These are phyloP conservation scores for Tolypocladium nubicola DNA, from an alignment of 2,329 filamentous ascomycete genomes.

Conservation along the genomic window DNA sequence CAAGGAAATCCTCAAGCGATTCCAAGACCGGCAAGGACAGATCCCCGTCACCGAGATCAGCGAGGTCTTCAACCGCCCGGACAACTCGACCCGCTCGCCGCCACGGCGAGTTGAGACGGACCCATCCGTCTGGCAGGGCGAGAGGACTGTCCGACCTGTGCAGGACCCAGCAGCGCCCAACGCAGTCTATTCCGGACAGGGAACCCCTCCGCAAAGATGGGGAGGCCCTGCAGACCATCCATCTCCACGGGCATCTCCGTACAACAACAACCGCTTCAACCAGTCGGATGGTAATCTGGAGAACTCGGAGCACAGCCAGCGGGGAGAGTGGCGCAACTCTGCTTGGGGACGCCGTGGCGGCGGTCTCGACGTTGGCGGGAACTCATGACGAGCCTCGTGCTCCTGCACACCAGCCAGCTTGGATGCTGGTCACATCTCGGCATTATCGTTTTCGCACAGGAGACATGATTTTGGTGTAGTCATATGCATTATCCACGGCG, in stretches of 20 bases:
- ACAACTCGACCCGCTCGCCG: slow-evolving; percentile 43
- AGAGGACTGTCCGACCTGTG: slow-evolving; percentile 73
- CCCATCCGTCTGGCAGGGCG: slow-evolving; percentile 70
- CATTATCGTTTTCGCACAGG: slow-evolving; percentile 9
- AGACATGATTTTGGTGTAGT: slow-evolving; percentile 21
- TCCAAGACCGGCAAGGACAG: slow-evolving; percentile 62
- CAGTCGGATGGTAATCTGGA: slow-evolving; percentile 30
- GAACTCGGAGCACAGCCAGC: slow-evolving; percentile 29
- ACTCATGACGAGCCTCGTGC: slow-evolving; percentile 19
- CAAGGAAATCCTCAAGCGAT: slow-evolving; percentile 92
- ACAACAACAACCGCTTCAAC: slow-evolving; percentile 31
- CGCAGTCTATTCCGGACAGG: slow-evolving; percentile 25
- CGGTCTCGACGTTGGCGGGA: slow-evolving; percentile 37
- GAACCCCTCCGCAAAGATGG: slow-evolving; percentile 39
- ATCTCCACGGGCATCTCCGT: slow-evolving; percentile 20
- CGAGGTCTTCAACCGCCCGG: slow-evolving; percentile 45
- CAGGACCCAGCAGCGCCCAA: slow-evolving; percentile 42
- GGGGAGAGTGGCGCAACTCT: slow-evolving; percentile 48
- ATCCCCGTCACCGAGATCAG: slow-evolving; percentile 50
- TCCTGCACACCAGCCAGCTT: slow-evolving; percentile 4
- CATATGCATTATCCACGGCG: slow-evolving; percentile 27
- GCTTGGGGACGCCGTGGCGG: slow-evolving; percentile 41
- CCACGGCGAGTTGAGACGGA: slow-evolving; percentile 74
- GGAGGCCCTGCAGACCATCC: slow-evolving; percentile 35
- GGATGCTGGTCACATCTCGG: background rate